These are phyloP conservation scores for Pseudocercospora fijiensis DNA, from an alignment of 2,329 filamentous ascomycete genomes.

Conservation along the genomic window DNA sequence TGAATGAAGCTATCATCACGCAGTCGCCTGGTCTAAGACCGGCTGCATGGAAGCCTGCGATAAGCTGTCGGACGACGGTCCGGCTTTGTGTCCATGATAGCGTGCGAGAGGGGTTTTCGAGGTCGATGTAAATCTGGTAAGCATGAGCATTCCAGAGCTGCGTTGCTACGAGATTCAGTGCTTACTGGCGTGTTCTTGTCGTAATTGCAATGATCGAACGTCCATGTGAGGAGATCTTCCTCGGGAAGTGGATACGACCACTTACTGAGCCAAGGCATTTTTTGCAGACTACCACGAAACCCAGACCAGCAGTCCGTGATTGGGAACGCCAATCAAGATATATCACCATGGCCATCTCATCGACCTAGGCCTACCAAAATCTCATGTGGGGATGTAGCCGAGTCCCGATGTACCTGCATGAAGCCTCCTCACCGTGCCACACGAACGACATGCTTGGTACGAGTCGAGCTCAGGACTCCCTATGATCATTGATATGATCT, in stretches of 20 bases:
- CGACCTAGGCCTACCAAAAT: background rate
- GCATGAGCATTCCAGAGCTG: background rate
- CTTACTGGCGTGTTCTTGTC: conserved; percentile 46
- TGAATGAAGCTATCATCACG: conserved; percentile 57
- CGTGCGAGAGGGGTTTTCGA: conserved; percentile 45
- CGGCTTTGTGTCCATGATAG: conserved; percentile 47
- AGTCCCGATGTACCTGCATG: background rate
- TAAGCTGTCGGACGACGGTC: conserved; percentile 40
- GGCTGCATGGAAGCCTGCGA: conserved; percentile 47
- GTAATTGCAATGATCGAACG: conserved; percentile 51
- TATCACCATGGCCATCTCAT: background rate
- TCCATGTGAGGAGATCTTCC: conserved; percentile 55
- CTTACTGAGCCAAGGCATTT: conserved; percentile 15
- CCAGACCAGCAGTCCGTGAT: background rate
- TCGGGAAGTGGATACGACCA: conserved; percentile 42
- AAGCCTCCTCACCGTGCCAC: background rate
- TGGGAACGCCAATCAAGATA: background rate
- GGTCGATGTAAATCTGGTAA: conserved; percentile 51
- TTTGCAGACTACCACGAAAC: background rate
- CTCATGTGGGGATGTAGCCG: background rate
- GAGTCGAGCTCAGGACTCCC: background rate
- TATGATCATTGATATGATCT: background rate
- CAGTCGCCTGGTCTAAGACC: conserved; percentile 46
- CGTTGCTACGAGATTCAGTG: background rate
- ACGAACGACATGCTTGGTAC: background rate